These are phyloP conservation scores for Eucalyptus shirleyi DNA, from an alignment of 345 rosid species.

Conservation along the genomic window DNA sequence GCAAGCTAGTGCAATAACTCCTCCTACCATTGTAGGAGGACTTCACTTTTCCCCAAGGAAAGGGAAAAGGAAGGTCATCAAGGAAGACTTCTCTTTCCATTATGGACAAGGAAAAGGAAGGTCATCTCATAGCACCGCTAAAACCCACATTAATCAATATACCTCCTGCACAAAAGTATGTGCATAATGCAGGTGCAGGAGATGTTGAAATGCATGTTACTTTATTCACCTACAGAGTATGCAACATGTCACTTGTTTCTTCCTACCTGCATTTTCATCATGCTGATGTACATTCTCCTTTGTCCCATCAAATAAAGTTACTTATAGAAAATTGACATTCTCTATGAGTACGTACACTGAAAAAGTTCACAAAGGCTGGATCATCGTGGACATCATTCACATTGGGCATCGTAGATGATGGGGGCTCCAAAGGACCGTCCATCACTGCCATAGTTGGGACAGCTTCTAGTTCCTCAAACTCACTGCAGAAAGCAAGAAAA, in stretches of 20 bases:
- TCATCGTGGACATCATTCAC: conserved; percentile 56
- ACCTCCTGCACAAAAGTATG: neutral
- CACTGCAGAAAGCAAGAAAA: conserved; percentile 24
- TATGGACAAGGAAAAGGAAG: neutral
- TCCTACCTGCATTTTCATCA: neutral
- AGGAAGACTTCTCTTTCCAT: neutral
- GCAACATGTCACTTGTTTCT: neutral
- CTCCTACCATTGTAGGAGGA: neutral
- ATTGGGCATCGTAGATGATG: conserved; percentile 27
- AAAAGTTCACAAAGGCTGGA: conserved; percentile 78
- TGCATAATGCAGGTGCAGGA: neutral
- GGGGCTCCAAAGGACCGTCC: conserved; percentile 85
- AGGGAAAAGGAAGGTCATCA: neutral
- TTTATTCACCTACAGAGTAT: neutral
- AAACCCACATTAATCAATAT: neutral
- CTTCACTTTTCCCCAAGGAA: neutral
- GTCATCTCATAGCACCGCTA: neutral
- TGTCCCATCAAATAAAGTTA: neutral
- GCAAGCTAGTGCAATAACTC: neutral
- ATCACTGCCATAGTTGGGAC: conserved; percentile 83
- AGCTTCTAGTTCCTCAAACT: conserved; percentile 93
- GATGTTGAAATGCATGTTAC: neutral
- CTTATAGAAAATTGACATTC: neutral
- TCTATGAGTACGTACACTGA: conserved; percentile 42
- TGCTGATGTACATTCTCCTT: neutral